phyloP scores from a whole-genome alignment of 176 grass and related monocot species.

The Hyparrhenia diplandra region DNA sequence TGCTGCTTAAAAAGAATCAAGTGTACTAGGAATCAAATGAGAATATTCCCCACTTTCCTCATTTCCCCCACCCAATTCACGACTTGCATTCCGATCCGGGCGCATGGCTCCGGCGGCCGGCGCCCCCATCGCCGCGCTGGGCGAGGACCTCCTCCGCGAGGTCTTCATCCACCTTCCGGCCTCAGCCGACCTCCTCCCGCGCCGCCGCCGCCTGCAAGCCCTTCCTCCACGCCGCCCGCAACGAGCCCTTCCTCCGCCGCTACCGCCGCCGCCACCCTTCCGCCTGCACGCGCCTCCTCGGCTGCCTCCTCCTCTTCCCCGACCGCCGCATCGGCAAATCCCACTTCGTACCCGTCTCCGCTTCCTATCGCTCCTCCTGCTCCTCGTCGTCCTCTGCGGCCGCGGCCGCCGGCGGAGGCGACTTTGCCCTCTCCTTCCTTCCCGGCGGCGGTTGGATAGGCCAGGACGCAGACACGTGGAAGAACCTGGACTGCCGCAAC shows the following conservation, averaged over 20 bases:
- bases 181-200: conserved; percentile 25
- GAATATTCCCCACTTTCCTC: too few relatives aligned
- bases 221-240: conserved; percentile 39
- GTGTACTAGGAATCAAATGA: too few relatives aligned
- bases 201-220: conserved; percentile 29
- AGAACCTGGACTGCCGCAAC: conserved; percentile 37
- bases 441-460: conserved; percentile 17
- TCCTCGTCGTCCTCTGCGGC: background rate
- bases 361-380: background rate
- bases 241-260: conserved; percentile 37
- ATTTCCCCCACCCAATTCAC: background rate
- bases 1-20: too few relatives aligned
- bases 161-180: conserved; percentile 28
- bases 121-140: conserved; percentile 7
- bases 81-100: background rate
- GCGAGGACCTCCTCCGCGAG: conserved; percentile 42
- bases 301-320: conserved; percentile 16
- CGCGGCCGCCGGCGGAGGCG: background rate
- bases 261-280: conserved; percentile 43
- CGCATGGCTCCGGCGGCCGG: conserved; percentile 36
- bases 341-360: background rate
- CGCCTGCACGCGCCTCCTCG: conserved; percentile 37
- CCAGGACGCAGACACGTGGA: too few relatives aligned
- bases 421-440: conserved; percentile 37
- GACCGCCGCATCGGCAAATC: background rate